Base-by-base conservation (phyloP, 192 early-diverging fungal species). In the Podila epicladia region DNA sequence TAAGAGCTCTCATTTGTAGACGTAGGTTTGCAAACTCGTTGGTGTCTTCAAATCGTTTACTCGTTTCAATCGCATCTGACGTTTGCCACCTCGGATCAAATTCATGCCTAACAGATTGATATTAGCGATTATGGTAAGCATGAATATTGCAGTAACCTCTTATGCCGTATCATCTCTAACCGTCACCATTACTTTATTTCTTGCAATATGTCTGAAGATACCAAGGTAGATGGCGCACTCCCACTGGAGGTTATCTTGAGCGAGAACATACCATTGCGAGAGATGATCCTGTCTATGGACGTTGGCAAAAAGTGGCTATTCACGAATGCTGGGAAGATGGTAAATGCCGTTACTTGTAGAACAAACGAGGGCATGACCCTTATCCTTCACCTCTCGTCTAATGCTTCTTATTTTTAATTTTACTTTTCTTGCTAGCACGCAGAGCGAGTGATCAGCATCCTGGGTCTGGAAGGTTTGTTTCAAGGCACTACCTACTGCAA, bases 291-390 rank as follows among this genome's bases (percentile, higher is more conserved):
- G 53, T 61, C 65, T 1, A 71, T 90, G 29, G 82, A 74, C 9
- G 77, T 88, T 3, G 75, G 75, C 64, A 90, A 86, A 13, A 91
- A 91, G 50, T 94, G 93, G 92, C 88, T 92, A 13, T 92, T 94
- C 62, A 95, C 94, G 28, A 95, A 95, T 69, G 94, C 94, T 4
- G 91, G 89, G 38, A 67, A 83, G 50, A 71, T 67, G 33, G 88
- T 89, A 80, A 63, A 74, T 29, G 20, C 41, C 70, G 20, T 33
- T 31, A 50, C 62, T 31, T 37, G 35, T 57, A 31, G 1, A 20
- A 5, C 22, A 49, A 8, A 41, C 53, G 1, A 7, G 24, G 12
- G 12, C 17, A 26, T 55, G 22, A 22, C 53, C n/a, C 11, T 45
- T 17, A 45, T 45, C 8, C 41, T 13, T 17, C 41, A 3, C 5